Percentiles rank a stretch among this genome's conserved stretches.
Evolutionary conservation across 129 eudicot species (phyloP).

Genomic region (Chrysanthemum seticuspe): DNA sequence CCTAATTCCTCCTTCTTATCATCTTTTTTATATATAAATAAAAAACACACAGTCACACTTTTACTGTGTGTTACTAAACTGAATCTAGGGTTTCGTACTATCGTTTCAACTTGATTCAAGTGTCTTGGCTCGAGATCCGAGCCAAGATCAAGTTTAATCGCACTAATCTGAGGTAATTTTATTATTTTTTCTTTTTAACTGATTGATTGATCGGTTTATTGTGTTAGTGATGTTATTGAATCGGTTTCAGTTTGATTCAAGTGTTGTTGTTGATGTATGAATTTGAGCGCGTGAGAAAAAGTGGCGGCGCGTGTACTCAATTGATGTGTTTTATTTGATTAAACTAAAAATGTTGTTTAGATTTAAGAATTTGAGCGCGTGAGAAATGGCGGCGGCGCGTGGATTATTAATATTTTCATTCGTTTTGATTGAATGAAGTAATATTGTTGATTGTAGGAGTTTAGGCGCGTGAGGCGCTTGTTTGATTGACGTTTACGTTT

Average conservation of each 20-base stretch:
- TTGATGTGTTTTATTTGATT: neutral
- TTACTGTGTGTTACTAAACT: constrained; percentile 23
- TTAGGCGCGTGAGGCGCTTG: too few relatives aligned
- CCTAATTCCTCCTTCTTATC: constrained; percentile 26
- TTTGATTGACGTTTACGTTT: too few relatives aligned
- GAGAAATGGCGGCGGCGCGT: too few relatives aligned
- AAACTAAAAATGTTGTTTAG: too few relatives aligned
- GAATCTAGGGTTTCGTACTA: constrained; percentile 27
- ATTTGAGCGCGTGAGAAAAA: too few relatives aligned
- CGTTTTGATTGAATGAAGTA: constrained; percentile 1
- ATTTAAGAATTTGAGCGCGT: too few relatives aligned
- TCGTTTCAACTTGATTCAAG: neutral
- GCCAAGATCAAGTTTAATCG: constrained; percentile 50
- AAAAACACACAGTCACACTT: neutral
- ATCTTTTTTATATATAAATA: constrained; percentile 10
- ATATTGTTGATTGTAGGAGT: constrained; percentile 24
- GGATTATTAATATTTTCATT: neutral
- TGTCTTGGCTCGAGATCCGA: constrained; percentile 93
- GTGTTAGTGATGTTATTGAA: neutral
- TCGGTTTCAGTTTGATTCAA: constrained; percentile 3
- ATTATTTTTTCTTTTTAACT: neutral
- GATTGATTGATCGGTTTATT: neutral
- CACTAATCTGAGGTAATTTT: constrained; percentile 16
- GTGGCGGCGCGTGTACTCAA: neutral
- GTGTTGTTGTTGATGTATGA: too few relatives aligned